Evolutionary conservation across 495 filamentous ascomycete species (phyloP), one percentile per base, ranked within the genome.

Genomic region (Daldinia decipiens): DNA sequence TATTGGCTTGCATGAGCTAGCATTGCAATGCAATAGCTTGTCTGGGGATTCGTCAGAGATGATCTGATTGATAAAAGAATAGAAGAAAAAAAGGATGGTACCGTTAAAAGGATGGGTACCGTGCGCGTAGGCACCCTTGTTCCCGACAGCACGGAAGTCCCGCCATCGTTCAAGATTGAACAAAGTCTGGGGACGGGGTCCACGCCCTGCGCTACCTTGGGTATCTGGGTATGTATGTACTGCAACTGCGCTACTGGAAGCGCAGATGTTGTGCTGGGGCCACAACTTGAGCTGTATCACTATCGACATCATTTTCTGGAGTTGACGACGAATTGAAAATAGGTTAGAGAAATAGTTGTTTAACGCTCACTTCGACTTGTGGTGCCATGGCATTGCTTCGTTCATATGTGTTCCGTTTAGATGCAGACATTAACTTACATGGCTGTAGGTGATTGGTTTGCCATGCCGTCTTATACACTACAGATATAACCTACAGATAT

Each of bases 121-220:
- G 59, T 55, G 59, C 61, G 59, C 51, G 59, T 64, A 59, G 53
- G 47, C 61, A 68, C 53, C 70, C 70, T 72, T 62, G 65, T 59
- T 63, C 65, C 65, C 70, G 70, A 68, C 56, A 65, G 65, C 40
- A 53, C 70, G 65, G 70, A 64, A 65, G 65, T 65, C 65, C 70
- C 70, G 70, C 65, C 31, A 61, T 64, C 39, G 53, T 59, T 72
- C 64, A 72, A 60, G 70, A 72, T 68, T 63, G 12, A 59, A 63
- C 54, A 58, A 63, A 67, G 58, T 72, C 69, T 72, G 69, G 69
- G 69, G 69, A 67, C 43, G 29, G 29, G 29, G 29, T 32, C 63
- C 68, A 67, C 59, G 62, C 45, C 39, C 36, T 64, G 67, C 59
- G 56, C 54, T 65, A 71, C 40, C 40, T 47, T 53, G 45, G 58